Evolutionary conservation across 208 protist genomes (phyloP).

Genomic region (Trypanosoma cruzi): DNA sequence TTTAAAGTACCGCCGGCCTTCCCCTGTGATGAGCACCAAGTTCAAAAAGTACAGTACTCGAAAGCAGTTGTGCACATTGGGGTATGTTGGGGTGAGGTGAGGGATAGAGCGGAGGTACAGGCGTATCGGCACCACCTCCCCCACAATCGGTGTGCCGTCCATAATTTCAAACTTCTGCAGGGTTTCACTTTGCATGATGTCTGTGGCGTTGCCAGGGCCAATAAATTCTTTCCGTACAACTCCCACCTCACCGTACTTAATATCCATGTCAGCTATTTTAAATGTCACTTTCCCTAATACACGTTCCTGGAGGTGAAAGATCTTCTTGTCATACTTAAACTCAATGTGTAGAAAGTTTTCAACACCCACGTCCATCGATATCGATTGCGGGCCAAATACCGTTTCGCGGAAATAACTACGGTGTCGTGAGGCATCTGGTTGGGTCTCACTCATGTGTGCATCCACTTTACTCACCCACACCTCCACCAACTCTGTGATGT

Average conservation of each 20-base stretch:
- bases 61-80: conserved; percentile 61
- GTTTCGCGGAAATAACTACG: conserved; percentile 78
- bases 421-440: conserved; percentile 60
- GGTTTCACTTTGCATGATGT: conserved; percentile 69
- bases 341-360: conserved; percentile 90
- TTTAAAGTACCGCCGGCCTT: conserved; percentile 89
- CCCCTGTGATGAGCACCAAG: conserved; percentile 75
- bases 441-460: conserved; percentile 37
- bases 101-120: conserved; percentile 82
- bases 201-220: conserved; percentile 25
- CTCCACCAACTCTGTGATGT: conserved; percentile 55
- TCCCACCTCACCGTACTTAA: conserved; percentile 75
- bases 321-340: conserved; percentile 86
- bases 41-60: conserved; percentile 89
- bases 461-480: conserved; percentile 80
- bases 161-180: conserved; percentile 93
- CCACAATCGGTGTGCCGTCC: conserved; percentile 89
- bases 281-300: conserved; percentile 86
- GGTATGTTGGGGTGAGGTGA: conserved; percentile 83
- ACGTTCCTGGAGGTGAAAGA: conserved; percentile 74
- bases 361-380: conserved; percentile 88
- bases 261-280: conserved; percentile 76
- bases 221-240: conserved; percentile 80
- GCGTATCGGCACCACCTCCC: conserved; percentile 91
- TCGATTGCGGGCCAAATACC: conserved; percentile 59